Conservation (phyloP, 2,329 filamentous ascomycete species). For the Hypocrella siamensis region DNA sequence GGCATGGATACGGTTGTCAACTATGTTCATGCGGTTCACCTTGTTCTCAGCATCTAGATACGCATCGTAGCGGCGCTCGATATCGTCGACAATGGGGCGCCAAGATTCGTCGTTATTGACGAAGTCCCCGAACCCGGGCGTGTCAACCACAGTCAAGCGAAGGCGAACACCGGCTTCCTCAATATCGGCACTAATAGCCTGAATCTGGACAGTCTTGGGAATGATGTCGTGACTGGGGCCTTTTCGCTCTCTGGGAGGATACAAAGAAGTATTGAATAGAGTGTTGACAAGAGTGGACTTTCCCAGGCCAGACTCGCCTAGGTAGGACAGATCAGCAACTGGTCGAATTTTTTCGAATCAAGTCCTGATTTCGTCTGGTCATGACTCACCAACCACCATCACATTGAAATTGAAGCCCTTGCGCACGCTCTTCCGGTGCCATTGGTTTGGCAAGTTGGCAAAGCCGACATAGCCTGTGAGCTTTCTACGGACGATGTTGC, state of each 20-base stretch:
- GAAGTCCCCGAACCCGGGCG: slow-evolving; percentile 95
- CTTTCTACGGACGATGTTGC: slow-evolving; percentile 96
- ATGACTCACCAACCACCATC: slow-evolving; percentile 91
- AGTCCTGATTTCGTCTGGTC: not conserved
- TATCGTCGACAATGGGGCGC: slow-evolving; percentile 98
- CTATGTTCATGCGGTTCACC: slow-evolving; percentile 99
- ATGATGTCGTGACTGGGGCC: slow-evolving; percentile 94
- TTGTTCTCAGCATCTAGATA: slow-evolving; percentile 99
- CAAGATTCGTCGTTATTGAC: slow-evolving; percentile 99
- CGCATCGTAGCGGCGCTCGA: slow-evolving; percentile 96
- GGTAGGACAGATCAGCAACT: slow-evolving; percentile 1
- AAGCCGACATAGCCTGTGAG: slow-evolving; percentile 97
- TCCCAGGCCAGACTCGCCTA: slow-evolving; percentile 96
- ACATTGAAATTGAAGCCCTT: slow-evolving; percentile 99
- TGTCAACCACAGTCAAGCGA: slow-evolving; percentile 91
- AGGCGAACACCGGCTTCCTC: slow-evolving; percentile 97
- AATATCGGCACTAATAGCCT: slow-evolving; percentile 91
- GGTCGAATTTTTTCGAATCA: not conserved
- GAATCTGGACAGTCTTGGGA: slow-evolving; percentile 91
- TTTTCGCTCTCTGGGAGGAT: slow-evolving; percentile 97
- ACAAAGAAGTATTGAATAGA: slow-evolving; percentile 97
- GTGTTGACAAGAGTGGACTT: slow-evolving; percentile 99
- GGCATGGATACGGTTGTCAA: slow-evolving; percentile 97
- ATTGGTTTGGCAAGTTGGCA: slow-evolving; percentile 97
- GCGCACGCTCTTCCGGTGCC: slow-evolving; percentile 99